Evolutionary conservation across 106 monocot species (phyloP).

Genomic region (Allium fistulosum): DNA sequence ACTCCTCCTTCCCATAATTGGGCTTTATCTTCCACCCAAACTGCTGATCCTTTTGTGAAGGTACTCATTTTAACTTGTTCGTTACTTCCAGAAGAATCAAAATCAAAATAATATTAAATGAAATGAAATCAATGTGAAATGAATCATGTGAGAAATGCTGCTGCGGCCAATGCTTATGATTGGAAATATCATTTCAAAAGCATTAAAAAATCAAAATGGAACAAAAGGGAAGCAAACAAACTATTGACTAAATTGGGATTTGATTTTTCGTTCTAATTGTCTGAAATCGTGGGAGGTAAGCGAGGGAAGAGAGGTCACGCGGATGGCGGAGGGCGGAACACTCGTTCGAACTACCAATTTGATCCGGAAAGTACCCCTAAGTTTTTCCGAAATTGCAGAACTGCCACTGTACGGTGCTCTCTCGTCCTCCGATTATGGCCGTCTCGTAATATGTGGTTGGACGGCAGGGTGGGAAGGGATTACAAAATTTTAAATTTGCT

Average conservation of each 20-base stretch:
- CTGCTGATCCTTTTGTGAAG: conserved; percentile 26
- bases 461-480: no score
- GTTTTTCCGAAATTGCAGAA: neutral
- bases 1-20: conserved; percentile 33
- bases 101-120: neutral
- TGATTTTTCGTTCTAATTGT: neutral
- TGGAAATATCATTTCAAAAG: neutral
- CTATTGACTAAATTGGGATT: neutral
- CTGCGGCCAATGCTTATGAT: neutral
- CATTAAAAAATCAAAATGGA: neutral
- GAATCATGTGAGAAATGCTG: neutral
- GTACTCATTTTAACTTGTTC: conserved; percentile 9
- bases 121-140: neutral
- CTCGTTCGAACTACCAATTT: conserved; percentile 5
- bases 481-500: no score
- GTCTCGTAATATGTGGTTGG: neutral
- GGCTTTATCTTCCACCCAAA: conserved; percentile 47
- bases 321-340: conserved; percentile 9
- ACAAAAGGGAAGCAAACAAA: neutral
- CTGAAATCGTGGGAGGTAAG: neutral
- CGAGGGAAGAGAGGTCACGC: conserved; percentile 8
- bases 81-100: neutral
- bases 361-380: neutral
- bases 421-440: neutral
- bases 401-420: neutral